A percentile compares a stretch with the other conserved stretches of the same genome.
Conservation (phyloP, 1,284 basidiomycete genomes). For the Malassezia vespertilionis region DNA sequence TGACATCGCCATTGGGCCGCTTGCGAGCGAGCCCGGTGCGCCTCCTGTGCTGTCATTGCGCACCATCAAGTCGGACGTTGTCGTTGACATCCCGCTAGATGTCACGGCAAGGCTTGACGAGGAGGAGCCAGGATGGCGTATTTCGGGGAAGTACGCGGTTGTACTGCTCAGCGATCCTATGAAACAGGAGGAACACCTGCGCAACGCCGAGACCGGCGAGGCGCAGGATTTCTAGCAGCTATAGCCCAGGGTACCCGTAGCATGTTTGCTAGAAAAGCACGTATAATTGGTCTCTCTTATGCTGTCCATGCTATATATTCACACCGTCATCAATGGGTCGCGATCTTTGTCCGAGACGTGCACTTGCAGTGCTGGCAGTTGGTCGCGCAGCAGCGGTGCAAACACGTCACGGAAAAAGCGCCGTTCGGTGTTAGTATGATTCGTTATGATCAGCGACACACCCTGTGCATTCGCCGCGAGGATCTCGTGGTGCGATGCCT, state of each 20-base stretch:
- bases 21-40: constrained; percentile 77
- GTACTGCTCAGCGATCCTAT: constrained; percentile 25
- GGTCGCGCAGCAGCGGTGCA: constrained; percentile 1
- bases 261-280: neutral
- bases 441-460: constrained; percentile 36
- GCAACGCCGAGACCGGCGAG: neutral
- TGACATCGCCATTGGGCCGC: constrained; percentile 79
- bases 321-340: constrained; percentile 9
- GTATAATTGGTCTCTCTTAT: neutral
- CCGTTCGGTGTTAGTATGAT: constrained; percentile 44
- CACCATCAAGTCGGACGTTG: constrained; percentile 54
- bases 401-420: constrained; percentile 11
- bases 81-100: constrained; percentile 63
- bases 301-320: neutral
- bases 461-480: constrained; percentile 35
- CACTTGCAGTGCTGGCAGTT: neutral
- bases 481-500: constrained; percentile 41
- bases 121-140: constrained; percentile 64
- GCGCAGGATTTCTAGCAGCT: neutral
- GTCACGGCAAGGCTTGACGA: constrained; percentile 59
- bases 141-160: constrained; percentile 65
- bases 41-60: constrained; percentile 57
- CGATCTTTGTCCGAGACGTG: constrained; percentile 10
- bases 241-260: too few relatives aligned
- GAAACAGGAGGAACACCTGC: neutral